phyloP scores from a whole-genome alignment of 306 rosid genomes.

The Pachyrhizus erosus region DNA sequence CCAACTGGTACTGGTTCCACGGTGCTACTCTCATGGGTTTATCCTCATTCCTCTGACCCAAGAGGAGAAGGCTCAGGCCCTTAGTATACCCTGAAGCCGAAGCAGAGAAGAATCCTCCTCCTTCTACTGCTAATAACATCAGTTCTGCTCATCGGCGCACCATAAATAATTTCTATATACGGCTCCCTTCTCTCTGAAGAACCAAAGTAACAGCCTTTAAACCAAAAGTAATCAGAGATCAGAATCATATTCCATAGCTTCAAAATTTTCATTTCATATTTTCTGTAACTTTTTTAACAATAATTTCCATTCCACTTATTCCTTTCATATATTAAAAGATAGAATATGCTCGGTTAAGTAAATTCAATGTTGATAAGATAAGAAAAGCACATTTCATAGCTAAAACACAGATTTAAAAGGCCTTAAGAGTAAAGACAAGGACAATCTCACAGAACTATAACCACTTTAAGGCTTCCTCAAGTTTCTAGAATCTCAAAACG shows the following conservation, averaged over 20 bases:
- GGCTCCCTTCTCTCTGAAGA: constrained; percentile 55
- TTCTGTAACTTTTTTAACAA: background rate
- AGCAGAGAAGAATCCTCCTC: constrained; percentile 98
- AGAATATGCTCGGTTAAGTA: constrained; percentile 33
- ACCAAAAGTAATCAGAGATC: constrained; percentile 44
- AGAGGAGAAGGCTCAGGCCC: constrained; percentile 92
- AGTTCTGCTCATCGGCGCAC: constrained; percentile 90
- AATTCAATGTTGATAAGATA: constrained; percentile 23
- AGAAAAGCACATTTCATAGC: constrained; percentile 35
- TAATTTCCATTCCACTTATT: constrained; percentile 25
- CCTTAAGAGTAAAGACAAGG: constrained; percentile 24
- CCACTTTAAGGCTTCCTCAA: constrained; percentile 18
- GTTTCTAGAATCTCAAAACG: constrained; percentile 17
- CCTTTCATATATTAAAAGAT: constrained; percentile 9
- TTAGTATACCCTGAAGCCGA: constrained; percentile 98
- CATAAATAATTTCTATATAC: constrained; percentile 49
- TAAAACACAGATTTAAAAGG: constrained; percentile 33
- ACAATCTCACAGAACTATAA: constrained; percentile 16
- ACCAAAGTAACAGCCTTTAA: constrained; percentile 51
- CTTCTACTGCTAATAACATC: constrained; percentile 98
- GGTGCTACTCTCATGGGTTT: constrained; percentile 99
- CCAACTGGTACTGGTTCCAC: constrained; percentile 99
- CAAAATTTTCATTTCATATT: constrained; percentile 21
- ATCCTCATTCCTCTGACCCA: constrained; percentile 90
- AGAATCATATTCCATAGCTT: constrained; percentile 26